These are phyloP conservation scores for Termitomyces sp. DNA, from an alignment of 768 basidiomycete genomes.

Conservation along the genomic window DNA sequence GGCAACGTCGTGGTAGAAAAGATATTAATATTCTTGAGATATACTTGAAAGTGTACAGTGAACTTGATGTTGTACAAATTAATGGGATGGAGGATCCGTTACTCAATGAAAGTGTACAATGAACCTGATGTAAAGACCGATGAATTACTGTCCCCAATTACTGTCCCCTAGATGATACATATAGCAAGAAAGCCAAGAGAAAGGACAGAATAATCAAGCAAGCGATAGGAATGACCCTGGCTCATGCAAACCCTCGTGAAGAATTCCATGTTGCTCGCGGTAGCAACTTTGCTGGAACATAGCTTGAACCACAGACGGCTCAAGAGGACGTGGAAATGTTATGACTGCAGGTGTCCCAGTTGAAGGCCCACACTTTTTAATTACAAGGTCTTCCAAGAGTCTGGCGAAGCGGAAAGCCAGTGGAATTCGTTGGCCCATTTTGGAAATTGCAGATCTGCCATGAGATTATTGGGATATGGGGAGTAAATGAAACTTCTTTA, in stretches of 20 bases:
- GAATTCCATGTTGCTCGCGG: slow-evolving; percentile 21
- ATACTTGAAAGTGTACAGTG: too few relatives aligned
- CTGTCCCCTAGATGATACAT: background rate
- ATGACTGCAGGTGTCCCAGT: slow-evolving; percentile 24
- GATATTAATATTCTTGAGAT: too few relatives aligned
- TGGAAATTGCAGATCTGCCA: slow-evolving; percentile 50
- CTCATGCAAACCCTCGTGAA: slow-evolving; percentile 31
- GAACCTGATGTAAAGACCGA: background rate
- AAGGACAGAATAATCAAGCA: slow-evolving; percentile 5
- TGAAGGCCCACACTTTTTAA: slow-evolving; percentile 31
- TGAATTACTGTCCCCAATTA: too few relatives aligned
- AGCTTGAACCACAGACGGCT: slow-evolving; percentile 25
- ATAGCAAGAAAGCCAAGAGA: background rate
- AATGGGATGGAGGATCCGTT: background rate
- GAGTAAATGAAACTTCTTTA: background rate
- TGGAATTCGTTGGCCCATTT: slow-evolving; percentile 65
- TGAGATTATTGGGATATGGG: background rate
- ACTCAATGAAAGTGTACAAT: background rate
- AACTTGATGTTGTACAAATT: too few relatives aligned
- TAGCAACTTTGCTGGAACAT: slow-evolving; percentile 27
- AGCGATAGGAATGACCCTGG: slow-evolving; percentile 32
- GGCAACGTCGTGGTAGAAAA: too few relatives aligned
- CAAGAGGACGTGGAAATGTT: slow-evolving; percentile 31
- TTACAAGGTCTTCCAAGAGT: slow-evolving; percentile 50
- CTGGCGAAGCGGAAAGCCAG: slow-evolving; percentile 58